Base-by-base conservation (phyloP, 2,329 filamentous ascomycete species). In the Colletotrichum eremochloae region DNA sequence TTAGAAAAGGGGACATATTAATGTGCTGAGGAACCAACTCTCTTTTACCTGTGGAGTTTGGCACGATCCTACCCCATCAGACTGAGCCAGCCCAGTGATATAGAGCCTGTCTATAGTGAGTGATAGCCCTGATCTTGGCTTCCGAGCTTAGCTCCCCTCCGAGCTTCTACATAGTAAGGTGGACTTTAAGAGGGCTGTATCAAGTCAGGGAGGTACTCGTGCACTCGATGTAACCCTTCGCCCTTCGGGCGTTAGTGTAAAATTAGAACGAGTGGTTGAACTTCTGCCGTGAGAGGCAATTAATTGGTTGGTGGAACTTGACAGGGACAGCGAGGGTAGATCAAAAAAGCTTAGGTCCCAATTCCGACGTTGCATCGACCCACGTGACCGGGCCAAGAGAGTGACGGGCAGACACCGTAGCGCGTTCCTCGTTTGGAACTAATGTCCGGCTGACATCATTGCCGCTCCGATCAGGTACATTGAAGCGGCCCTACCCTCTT, bases 361-460 rank as follows among this genome's bases (percentile, higher is more conserved):
- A 56, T 72, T 64, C 66, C 66, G 68, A 55, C 44, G 69, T 72
- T 61, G 69, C 66, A 61, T 64, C 66, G 60, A 55, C 69, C 69
- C 69, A 72, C 69, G 69, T 72, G 69, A 72, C 69, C 18, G 33
- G 50, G 50, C 50, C 50, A 68, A 55, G 48, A 18, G 38, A 46
- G 46, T 24, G 24, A 24, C 60, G 52, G 38, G 33, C 46, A 50
- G 50, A 14, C 50, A 12, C 38, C 24, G 46, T 63, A 38, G 60
- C 8, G 44, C 44, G 44, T 36, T 62, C 58, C 40, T 36, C 36
- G 44, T 63, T 68, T 63, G 69, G 64, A 24, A 33, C 66, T 56
- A 72, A 55, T 65, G 66, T 69, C 55, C 69, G 66, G 46, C 55
- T 48, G 24, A 50, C 63, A 63, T 62, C 61, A 20, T 24, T 42